phyloP scores from a whole-genome alignment of 1,284 basidiomycete species.

The Papiliotrema laurentii region DNA sequence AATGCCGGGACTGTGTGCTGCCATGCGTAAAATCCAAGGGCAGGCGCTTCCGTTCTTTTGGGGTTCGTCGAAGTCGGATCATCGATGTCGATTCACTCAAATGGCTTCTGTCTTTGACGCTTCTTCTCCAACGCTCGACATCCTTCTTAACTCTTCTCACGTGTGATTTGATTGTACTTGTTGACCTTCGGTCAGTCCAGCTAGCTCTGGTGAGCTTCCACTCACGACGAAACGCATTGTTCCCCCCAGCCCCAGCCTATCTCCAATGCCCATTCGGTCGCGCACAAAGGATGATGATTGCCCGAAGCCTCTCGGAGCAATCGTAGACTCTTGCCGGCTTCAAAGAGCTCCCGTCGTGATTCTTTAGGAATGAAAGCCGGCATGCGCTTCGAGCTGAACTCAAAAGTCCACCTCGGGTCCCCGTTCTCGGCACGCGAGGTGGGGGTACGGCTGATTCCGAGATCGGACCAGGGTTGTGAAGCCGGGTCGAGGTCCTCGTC shows the following conservation, averaged over 20 bases:
- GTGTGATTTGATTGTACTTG: conserved; percentile 12
- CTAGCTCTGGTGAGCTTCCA: background rate
- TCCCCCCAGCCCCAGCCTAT: conserved; percentile 33
- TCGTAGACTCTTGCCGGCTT: conserved; percentile 38
- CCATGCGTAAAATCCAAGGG: conserved; percentile 17
- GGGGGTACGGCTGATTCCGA: conserved; percentile 33
- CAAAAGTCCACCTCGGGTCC: conserved; percentile 24
- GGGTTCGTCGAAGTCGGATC: background rate
- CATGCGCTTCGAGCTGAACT: conserved; percentile 31
- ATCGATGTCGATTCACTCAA: conserved; percentile 12
- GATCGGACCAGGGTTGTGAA: conserved; percentile 39
- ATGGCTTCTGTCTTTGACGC: conserved; percentile 13
- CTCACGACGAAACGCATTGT: background rate
- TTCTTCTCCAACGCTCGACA: conserved; percentile 29
- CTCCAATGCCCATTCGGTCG: conserved; percentile 22
- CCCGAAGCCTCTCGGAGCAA: conserved; percentile 34
- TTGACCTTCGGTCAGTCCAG: conserved; percentile 1
- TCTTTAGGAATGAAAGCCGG: conserved; percentile 37
- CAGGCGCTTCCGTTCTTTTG: conserved; percentile 21
- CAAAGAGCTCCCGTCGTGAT: conserved; percentile 31
- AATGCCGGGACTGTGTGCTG: too few species aligned
- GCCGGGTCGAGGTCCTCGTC: conserved; percentile 24
- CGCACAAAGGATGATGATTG: conserved; percentile 34
- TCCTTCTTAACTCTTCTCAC: conserved; percentile 23
- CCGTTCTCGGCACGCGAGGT: background rate